phyloP scores from a whole-genome alignment of 345 rosid species.

The Mangifera indica region DNA sequence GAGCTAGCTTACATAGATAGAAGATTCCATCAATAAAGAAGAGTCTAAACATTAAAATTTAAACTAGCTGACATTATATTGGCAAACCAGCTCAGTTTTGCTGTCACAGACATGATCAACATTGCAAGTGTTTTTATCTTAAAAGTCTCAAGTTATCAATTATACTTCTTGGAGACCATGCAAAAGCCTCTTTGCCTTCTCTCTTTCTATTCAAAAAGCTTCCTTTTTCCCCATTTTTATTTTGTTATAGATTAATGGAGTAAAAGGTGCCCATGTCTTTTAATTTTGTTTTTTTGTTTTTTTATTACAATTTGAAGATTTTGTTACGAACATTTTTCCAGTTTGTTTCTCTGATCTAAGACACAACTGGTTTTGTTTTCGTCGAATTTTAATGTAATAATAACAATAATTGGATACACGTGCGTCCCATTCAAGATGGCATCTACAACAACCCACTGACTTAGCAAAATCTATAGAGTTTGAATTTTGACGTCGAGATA shows the following conservation, averaged over 20 bases:
- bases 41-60: conserved; percentile 25
- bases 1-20: conserved; percentile 28
- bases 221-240: conserved; percentile 17
- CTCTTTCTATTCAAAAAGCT: conserved; percentile 34
- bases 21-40: conserved; percentile 44
- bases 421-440: conserved; percentile 26
- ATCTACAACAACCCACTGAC: conserved; percentile 29
- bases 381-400: conserved; percentile 17
- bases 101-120: conserved; percentile 23
- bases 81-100: conserved; percentile 39
- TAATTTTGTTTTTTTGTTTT: conserved; percentile 11
- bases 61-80: conserved; percentile 30
- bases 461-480: conserved; percentile 22
- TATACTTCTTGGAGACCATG: conserved; percentile 73
- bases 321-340: conserved; percentile 18
- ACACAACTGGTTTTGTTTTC: conserved; percentile 26
- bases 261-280: conserved; percentile 12
- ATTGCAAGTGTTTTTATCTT: conserved; percentile 26
- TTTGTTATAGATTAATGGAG: conserved; percentile 29
- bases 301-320: conserved; percentile 19
- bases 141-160: conserved; percentile 56
- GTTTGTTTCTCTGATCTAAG: conserved; percentile 29
- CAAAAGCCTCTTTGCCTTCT: conserved; percentile 42
- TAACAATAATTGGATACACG: conserved; percentile 34
- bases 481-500: conserved; percentile 15